Evolutionary conservation across 2,329 filamentous ascomycete genomes (phyloP).

Genomic region (Colletotrichum cordylinicola): DNA sequence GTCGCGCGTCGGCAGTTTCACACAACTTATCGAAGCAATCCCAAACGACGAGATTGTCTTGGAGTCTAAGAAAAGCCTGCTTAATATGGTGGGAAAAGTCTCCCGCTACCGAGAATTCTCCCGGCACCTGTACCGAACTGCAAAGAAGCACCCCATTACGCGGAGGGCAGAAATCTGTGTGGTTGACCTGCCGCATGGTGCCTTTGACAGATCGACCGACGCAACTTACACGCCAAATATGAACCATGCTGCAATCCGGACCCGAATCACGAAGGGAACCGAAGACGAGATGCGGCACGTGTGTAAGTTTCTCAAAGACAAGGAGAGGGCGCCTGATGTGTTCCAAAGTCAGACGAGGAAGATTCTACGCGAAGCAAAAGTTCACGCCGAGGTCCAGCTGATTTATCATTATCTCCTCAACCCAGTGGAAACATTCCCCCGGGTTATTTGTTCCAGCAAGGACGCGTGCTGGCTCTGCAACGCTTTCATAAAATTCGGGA

Average conservation of each 20-base stretch:
- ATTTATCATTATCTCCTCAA: conserved; percentile 45
- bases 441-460: conserved; percentile 54
- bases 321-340: background rate
- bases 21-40: background rate
- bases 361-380: conserved; percentile 32
- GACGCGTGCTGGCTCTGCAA: conserved; percentile 58
- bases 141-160: background rate
- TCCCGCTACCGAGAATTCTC: background rate
- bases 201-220: background rate
- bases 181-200: background rate
- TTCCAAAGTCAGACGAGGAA: background rate
- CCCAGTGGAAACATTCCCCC: conserved; percentile 32
- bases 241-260: background rate
- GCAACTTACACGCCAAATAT: background rate
- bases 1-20: background rate
- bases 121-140: background rate
- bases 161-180: background rate
- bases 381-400: conserved; percentile 58
- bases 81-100: background rate
- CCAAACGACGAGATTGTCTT: background rate
- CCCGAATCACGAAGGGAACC: background rate
- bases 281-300: background rate
- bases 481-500: conserved; percentile 47
- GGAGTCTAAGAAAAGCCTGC: background rate
- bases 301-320: background rate